Percentiles rank a stretch among this genome's conserved stretches.
Evolutionary conservation across 805 yeast species (phyloP).

Genomic region (Yarrowia porcina): DNA sequence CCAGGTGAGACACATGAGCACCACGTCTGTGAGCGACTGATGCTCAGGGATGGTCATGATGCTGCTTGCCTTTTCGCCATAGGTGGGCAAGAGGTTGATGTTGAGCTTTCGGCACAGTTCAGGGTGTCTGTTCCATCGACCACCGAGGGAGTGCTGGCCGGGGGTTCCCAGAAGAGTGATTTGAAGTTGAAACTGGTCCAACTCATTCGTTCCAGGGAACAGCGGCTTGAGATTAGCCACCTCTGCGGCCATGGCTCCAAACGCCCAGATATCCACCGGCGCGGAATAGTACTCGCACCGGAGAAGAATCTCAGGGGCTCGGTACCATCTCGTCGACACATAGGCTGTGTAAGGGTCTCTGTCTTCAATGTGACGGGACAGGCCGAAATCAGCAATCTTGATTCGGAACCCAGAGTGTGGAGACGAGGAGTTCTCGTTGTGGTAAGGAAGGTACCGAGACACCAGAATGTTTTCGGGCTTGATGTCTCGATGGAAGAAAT

Average conservation of each 20-base stretch:
- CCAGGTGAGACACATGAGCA: slow-evolving; percentile 60
- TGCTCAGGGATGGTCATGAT: not conserved
- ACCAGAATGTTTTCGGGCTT: slow-evolving; percentile 91
- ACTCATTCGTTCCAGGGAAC: slow-evolving; percentile 77
- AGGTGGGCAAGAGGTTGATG: not conserved
- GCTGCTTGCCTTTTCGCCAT: not conserved
- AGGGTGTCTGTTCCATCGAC: not conserved
- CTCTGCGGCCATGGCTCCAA: slow-evolving; percentile 88
- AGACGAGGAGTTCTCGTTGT: not conserved
- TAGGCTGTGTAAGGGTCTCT: slow-evolving; percentile 67
- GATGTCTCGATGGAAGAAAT: slow-evolving; percentile 81
- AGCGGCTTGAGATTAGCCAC: slow-evolving; percentile 71
- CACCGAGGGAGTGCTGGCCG: not conserved
- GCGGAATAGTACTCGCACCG: slow-evolving; percentile 57
- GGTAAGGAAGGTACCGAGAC: slow-evolving; percentile 40
- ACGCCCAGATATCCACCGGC: slow-evolving; percentile 89
- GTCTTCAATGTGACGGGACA: slow-evolving; percentile 71
- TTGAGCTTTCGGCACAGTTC: slow-evolving; percentile 9
- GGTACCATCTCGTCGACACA: slow-evolving; percentile 95
- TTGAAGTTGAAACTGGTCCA: slow-evolving; percentile 73
- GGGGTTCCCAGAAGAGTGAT: slow-evolving; percentile 76
- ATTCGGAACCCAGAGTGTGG: slow-evolving; percentile 49
- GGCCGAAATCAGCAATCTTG: slow-evolving; percentile 93
- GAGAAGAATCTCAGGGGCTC: slow-evolving; percentile 82
- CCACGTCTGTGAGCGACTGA: slow-evolving; percentile 20